Base-by-base conservation (phyloP, 2,329 filamentous ascomycete genomes). In the Fusarium euwallaceae region DNA sequence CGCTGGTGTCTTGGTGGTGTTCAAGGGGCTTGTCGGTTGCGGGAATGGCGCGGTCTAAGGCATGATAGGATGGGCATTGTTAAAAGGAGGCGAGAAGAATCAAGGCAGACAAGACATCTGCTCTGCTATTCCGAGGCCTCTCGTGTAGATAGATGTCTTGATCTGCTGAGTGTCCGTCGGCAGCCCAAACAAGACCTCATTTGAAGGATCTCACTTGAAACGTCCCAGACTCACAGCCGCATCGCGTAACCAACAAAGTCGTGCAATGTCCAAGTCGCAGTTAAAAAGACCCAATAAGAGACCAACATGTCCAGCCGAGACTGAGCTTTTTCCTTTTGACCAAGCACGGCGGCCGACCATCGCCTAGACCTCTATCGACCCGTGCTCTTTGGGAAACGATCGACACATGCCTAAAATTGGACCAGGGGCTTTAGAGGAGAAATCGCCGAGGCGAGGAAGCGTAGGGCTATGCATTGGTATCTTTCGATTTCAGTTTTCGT, bases 331-430 rank as follows among this genome's bases (percentile, higher is more conserved):
- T 27, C 27, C 27, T 27, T 27, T 27, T 27, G 27, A 27, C 27
- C 27, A 27, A 27, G 27, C 27, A 27, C 29, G 29, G 34, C 71
- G 63, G 55, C 62, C 67, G 11, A 37, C 22, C 61, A 60, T 59
- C 34, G n/a, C 60, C 61, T 45, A 36, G 51, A 20, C 48, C 36
- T 53, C 4, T 43, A 22, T 53, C 61, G 16, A 66, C 45, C 58
- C 59, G 12, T 58, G 45, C 53, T 17, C 45, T 78, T 74, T 12
- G 12, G 64, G 76, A 24, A 67, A 64, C 45, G 76, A 69, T 75
- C 70, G 61, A 56, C 63, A 37, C 10, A 20, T 17, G 14, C 27
- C 69, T 67, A 66, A 72, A 66, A 67, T 65, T 67, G 67, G 55
- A 55, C 68, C 53, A 69, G 71, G 64, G 72, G 60, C 51, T 39